phyloP scores from a whole-genome alignment of 495 filamentous ascomycete genomes.

The Aspergillus steynii region DNA sequence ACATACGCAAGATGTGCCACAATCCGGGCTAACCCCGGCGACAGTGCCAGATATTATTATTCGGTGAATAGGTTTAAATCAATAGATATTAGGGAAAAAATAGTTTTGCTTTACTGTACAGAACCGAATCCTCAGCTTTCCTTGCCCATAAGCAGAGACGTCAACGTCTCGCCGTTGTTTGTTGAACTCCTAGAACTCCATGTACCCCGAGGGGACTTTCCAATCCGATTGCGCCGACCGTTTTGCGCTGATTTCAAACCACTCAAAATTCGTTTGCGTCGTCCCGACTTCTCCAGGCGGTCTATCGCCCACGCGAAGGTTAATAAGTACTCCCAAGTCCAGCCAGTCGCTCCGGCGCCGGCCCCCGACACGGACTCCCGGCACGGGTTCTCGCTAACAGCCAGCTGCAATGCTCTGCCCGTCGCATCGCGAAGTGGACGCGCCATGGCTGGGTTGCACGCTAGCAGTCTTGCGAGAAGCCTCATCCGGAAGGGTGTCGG shows the following conservation, averaged over 20 bases:
- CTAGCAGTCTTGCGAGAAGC: constrained; percentile 58
- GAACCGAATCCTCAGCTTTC: constrained; percentile 25
- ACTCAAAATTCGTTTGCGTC: constrained; percentile 28
- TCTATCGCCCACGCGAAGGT: constrained; percentile 50
- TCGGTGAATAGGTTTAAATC: too few relatives aligned
- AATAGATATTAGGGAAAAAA: background rate
- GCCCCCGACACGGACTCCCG: constrained; percentile 29
- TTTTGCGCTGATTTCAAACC: constrained; percentile 27
- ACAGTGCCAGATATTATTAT: too few relatives aligned
- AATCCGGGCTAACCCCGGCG: too few relatives aligned
- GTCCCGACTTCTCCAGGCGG: constrained; percentile 40
- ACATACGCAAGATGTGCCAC: too few relatives aligned
- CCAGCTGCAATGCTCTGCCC: constrained; percentile 77
- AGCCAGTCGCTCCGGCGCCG: constrained; percentile 35
- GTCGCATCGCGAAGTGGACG: constrained; percentile 90
- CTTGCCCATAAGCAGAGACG: constrained; percentile 40
- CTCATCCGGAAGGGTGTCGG: constrained; percentile 56
- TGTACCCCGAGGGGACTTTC: constrained; percentile 31
- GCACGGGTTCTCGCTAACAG: constrained; percentile 45
- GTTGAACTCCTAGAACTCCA: constrained; percentile 47
- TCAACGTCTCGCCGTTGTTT: constrained; percentile 30
- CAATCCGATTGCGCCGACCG: constrained; percentile 40
- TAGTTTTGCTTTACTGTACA: constrained; percentile 24
- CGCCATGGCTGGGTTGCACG: constrained; percentile 90
- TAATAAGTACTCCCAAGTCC: constrained; percentile 47